These are phyloP conservation scores for Oryza longistaminata DNA, from an alignment of 176 grass and related monocot genomes.

Conservation along the genomic window DNA sequence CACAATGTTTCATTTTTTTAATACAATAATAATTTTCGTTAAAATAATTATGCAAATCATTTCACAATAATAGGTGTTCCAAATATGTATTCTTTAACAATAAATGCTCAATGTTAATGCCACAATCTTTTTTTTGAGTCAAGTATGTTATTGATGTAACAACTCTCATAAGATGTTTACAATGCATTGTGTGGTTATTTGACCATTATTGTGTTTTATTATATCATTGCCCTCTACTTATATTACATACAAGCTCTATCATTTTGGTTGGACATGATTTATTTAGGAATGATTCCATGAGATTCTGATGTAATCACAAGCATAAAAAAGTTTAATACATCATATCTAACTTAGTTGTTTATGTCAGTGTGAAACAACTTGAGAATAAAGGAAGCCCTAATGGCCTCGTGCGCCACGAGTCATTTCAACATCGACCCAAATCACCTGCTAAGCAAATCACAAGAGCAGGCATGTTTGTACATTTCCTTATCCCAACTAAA, in stretches of 20 bases:
- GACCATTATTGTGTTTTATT: not conserved
- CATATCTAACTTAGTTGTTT: slow-evolving; percentile 28
- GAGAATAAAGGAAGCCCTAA: slow-evolving; percentile 38
- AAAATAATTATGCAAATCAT: not conserved
- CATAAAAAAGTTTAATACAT: not conserved
- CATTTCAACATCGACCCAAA: slow-evolving; percentile 40
- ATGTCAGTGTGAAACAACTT: slow-evolving; percentile 39
- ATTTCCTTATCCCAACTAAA: slow-evolving; percentile 7
- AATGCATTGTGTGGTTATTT: not conserved
- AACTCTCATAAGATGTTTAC: not conserved
- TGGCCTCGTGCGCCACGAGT: slow-evolving; percentile 29
- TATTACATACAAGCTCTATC: not conserved
- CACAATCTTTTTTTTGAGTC: not conserved
- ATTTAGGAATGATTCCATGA: not conserved
- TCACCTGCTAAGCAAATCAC: slow-evolving; percentile 25
- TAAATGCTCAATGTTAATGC: not conserved
- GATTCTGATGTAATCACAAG: not conserved
- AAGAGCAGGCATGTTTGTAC: slow-evolving; percentile 47
- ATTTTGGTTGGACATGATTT: not conserved
- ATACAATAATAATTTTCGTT: not conserved
- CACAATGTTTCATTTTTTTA: not conserved
- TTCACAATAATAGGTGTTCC: not conserved
- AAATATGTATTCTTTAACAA: not conserved
- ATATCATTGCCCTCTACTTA: not conserved
- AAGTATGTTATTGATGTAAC: not conserved